phyloP scores from a whole-genome alignment of 2,329 filamentous ascomycete species.

The Penicillium sp. region DNA sequence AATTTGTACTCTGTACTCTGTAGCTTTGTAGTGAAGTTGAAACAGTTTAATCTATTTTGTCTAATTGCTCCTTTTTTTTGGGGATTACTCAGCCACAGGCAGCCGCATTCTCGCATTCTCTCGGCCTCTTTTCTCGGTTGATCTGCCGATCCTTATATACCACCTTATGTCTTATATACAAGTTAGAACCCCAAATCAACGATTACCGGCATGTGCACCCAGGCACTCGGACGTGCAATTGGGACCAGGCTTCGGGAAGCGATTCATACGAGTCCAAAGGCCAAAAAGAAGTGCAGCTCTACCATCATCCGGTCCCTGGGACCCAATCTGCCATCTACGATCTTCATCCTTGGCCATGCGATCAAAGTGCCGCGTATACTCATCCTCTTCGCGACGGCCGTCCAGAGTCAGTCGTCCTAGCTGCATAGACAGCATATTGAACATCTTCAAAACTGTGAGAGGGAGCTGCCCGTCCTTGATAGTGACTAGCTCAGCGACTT shows the following conservation, averaged over 20 bases:
- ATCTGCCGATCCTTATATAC: not conserved
- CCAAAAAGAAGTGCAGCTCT: not conserved
- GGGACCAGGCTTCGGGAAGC: not conserved
- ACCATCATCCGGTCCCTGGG: not conserved
- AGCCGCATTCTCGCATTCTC: constrained; percentile 19
- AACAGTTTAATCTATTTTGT: not conserved
- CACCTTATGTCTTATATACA: too few species aligned
- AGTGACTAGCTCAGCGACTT: not conserved
- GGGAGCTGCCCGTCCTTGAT: not conserved
- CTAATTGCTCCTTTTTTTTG: not conserved
- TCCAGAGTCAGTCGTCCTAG: not conserved
- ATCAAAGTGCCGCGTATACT: not conserved
- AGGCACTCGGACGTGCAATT: not conserved
- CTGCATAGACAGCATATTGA: not conserved
- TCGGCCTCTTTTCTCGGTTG: not conserved
- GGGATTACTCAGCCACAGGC: constrained; percentile 26
- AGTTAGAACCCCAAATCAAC: not conserved
- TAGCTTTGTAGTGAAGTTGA: too few species aligned
- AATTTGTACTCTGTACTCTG: not conserved
- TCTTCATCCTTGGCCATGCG: constrained; percentile 1
- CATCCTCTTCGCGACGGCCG: not conserved
- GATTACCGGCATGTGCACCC: not conserved
- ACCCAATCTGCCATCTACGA: not conserved
- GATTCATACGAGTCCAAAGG: constrained; percentile 2
- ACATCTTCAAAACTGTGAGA: not conserved